These are phyloP conservation scores for Curvularia hawaiiensis DNA, from an alignment of 2,329 filamentous ascomycete genomes.

Conservation along the genomic window DNA sequence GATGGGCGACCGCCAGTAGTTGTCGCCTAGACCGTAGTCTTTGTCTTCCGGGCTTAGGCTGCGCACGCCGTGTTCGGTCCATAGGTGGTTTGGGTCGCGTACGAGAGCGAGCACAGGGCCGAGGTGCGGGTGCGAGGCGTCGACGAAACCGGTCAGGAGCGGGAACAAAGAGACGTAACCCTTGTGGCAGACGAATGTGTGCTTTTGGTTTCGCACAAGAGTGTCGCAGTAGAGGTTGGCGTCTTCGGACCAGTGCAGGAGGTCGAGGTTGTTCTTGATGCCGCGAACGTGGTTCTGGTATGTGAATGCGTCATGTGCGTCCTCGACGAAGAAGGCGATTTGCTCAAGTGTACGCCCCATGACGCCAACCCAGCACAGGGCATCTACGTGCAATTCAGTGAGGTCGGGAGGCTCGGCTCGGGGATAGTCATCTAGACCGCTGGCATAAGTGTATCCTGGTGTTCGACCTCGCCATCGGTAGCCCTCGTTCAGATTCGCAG, in stretches of 20 bases:
- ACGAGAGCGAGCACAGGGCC: constrained; percentile 76
- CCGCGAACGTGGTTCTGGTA: constrained; percentile 72
- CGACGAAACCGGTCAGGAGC: constrained; percentile 80
- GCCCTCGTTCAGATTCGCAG: constrained; percentile 66
- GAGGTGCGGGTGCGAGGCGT: constrained; percentile 73
- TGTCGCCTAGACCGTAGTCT: constrained; percentile 84
- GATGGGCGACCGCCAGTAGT: constrained; percentile 93
- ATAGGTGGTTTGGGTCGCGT: constrained; percentile 78
- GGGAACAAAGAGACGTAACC: constrained; percentile 93
- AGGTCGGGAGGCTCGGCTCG: constrained; percentile 88
- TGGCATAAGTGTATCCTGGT: constrained; percentile 80
- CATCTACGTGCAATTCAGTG: constrained; percentile 88
- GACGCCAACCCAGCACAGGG: constrained; percentile 95
- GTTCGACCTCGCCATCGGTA: constrained; percentile 93
- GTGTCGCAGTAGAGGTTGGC: constrained; percentile 87
- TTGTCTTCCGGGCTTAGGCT: constrained; percentile 81
- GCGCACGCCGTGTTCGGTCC: constrained; percentile 82
- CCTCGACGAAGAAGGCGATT: constrained; percentile 73
- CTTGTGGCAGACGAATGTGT: constrained; percentile 85
- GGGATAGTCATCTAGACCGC: constrained; percentile 92
- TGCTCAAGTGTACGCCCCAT: constrained; percentile 82
- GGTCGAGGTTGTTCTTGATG: constrained; percentile 81
- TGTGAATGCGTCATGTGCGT: constrained; percentile 72
- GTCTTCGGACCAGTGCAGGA: constrained; percentile 87
- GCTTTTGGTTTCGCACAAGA: constrained; percentile 86